Evolutionary conservation across 2,329 filamentous ascomycete species (phyloP), one percentile per base, ranked within the genome.

Genomic region (Trichoderma guizhouense): DNA sequence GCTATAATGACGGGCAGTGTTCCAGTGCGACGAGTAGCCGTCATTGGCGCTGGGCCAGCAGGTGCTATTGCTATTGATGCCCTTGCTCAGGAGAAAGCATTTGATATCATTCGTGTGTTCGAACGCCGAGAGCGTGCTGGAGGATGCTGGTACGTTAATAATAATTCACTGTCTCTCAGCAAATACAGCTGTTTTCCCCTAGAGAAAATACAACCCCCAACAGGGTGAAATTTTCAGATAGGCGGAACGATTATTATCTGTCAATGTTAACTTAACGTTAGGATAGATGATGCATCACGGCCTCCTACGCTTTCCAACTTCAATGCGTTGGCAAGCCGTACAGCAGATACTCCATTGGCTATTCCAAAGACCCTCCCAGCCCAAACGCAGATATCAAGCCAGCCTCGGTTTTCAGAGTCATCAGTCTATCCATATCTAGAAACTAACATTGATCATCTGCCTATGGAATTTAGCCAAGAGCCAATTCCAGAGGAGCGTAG

Each of bases 351-450:
- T 6, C 83, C 87, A 2, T 62, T 88, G 0, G 32, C 80, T 2
- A 80, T 88, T 24, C 88, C 88, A 0, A 71, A 79, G 2, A 72
- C 75, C 0, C 78, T 90, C 0, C 89, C 88, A 4, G 81, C 84
- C 0, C 79, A 82, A 67, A 82, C 83, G 0, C 82, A 84, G 0
- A 82, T 81, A 53, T 78, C 80, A 14, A 72, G 77, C 1, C 83
- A 84, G 71, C 83, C 85, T 21, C 85, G 88, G 3, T 89, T 86
- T 75, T 79, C 83, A 14, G 88, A 90, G 72, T 88, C 88, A 0
- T 87, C 87, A 0, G 83, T 91, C 21, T 91, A 91, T 74, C 87
- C 88, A 0, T 86, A 87, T 24, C 80, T 92, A n/a, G 88, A 92
- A 76, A 92, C 89, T 3, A 92, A 92, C 74, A 86, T 92, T 57